Base-by-base conservation (phyloP, 148 eudicot species). In the Vaccinium corymbosum region DNA sequence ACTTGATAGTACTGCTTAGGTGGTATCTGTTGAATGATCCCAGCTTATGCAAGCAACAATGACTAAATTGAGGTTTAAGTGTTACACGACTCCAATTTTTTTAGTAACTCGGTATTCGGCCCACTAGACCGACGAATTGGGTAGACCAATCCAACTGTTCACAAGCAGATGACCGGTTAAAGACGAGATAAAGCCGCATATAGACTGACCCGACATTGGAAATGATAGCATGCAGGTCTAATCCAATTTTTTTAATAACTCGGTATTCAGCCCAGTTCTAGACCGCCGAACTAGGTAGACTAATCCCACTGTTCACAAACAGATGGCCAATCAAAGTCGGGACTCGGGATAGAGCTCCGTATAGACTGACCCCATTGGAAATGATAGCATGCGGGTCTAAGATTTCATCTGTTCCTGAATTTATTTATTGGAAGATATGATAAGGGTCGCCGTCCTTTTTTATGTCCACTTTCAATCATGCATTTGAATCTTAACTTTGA, bases 381-480 rank as follows among this genome's bases (percentile, higher is more conserved):
- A 42, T 42, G 57, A 16, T 55, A 55, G 19, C 59, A 14, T 55
- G 59, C 17, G 17, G 14, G 59, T 16, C 17, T 12, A 20, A n/a
- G 27, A 61, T 17, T 7, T 16, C 15, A 0, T 42, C 22, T 42
- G 6, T 42, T 57, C 11, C 1, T 6, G 19, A 22, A 29, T 78
- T 84, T 82, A 78, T 83, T 84, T 85, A 14, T 59, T 64, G 11
- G 7, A 72, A 61, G 51, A 32, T 22, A 70, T 70, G 66, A 68
- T 85, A 16, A 51, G 76, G 81, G 83, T 71, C 82, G 29, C 78
- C 32, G 61, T 86, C 81, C 32, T 53, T 50, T 81, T 42, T 82
- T 17, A 20, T 68, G 81, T 83, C 89, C 83, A 74, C 82, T 71
- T 82, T 62, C 85, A 83, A 83, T 87, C 46, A 70, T 83, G 87